Evolutionary conservation across 2,329 filamentous ascomycete genomes (phyloP).

Genomic region (Diaporthe humulicola): DNA sequence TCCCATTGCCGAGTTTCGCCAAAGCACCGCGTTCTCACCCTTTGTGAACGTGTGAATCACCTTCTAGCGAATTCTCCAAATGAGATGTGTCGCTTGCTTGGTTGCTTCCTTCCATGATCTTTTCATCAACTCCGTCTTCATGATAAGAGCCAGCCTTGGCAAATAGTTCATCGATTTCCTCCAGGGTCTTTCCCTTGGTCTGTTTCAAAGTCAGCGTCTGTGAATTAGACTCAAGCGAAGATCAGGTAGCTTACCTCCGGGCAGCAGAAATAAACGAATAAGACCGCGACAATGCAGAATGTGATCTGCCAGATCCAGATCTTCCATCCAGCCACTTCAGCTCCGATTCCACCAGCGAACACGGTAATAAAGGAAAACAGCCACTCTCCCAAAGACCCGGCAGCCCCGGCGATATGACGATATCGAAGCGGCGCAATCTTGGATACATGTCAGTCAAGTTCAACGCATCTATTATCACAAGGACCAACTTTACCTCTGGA

Average conservation of each 20-base stretch:
- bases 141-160: not conserved
- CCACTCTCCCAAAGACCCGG: not conserved
- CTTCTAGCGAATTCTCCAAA: not conserved
- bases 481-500: not conserved
- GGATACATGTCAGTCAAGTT: not conserved
- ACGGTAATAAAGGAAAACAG: constrained; percentile 4
- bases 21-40: not conserved
- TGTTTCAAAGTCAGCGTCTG: not conserved
- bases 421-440: constrained; percentile 15
- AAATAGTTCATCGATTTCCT: not conserved
- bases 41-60: not conserved
- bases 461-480: accelerated
- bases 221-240: accelerated
- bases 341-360: not conserved
- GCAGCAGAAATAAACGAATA: constrained; percentile 4
- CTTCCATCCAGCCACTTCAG: not conserved
- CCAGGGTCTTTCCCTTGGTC: not conserved
- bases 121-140: not conserved
- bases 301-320: constrained; percentile 17
- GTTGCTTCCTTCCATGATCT: not conserved
- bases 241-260: not conserved
- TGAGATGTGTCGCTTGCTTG: not conserved
- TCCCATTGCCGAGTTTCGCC: not conserved
- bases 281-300: not conserved
- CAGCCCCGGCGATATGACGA: not conserved